phyloP scores from a whole-genome alignment of 768 basidiomycete genomes.

The Auricularia heimuer region DNA sequence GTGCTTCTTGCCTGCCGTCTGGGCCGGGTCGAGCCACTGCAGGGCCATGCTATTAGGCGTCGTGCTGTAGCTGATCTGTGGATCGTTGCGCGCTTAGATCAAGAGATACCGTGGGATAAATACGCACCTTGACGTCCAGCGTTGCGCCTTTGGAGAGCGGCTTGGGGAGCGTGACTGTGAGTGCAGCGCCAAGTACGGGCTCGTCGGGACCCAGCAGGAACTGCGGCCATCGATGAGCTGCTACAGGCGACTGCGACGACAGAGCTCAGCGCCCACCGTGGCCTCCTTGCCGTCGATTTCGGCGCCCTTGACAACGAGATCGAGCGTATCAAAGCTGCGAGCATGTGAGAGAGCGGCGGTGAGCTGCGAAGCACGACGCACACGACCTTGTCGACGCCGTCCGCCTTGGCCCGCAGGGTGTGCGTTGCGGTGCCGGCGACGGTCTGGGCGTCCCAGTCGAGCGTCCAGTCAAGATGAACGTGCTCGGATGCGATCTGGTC shows the following conservation, averaged over 20 bases:
- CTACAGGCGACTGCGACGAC: neutral
- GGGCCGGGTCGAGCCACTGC: conserved; percentile 83
- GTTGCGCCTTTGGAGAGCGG: conserved; percentile 32
- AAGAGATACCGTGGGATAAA: no score
- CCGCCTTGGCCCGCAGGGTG: conserved; percentile 42
- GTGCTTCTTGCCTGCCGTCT: conserved; percentile 78
- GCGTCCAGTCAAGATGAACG: conserved; percentile 63
- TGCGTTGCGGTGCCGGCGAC: conserved; percentile 62
- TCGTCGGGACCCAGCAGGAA: conserved; percentile 47
- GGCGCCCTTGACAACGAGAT: conserved; percentile 48
- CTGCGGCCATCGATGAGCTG: conserved; percentile 23
- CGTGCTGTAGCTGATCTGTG: conserved; percentile 52
- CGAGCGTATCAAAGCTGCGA: conserved; percentile 62
- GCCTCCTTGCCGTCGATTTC: conserved; percentile 41
- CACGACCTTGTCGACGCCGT: conserved; percentile 50
- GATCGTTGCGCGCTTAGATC: no score
- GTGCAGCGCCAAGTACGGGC: conserved; percentile 66
- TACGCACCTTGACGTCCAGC: conserved; percentile 26
- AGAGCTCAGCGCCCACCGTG: conserved; percentile 28
- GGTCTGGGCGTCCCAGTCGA: conserved; percentile 58
- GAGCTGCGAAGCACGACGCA: conserved; percentile 16
- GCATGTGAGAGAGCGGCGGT: neutral
- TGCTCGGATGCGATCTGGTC: conserved; percentile 52
- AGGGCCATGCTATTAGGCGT: conserved; percentile 67
- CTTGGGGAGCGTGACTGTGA: conserved; percentile 48